These are phyloP conservation scores for Thelonectria rubi DNA, from an alignment of 2,329 filamentous ascomycete species.

Conservation along the genomic window DNA sequence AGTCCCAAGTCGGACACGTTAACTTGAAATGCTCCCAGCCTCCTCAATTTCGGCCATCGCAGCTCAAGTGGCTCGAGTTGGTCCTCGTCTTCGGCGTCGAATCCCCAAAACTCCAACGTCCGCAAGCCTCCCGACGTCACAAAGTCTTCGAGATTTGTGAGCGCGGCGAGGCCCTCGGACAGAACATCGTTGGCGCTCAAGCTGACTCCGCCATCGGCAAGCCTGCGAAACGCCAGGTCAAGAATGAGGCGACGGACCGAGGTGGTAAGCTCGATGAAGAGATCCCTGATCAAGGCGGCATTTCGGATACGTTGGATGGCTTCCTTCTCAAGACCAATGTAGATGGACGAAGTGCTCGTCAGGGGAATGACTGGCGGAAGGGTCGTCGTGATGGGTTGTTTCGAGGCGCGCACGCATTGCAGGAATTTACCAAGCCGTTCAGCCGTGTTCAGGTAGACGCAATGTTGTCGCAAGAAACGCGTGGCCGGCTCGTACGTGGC, in stretches of 20 bases:
- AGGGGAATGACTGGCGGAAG: slow-evolving; percentile 16
- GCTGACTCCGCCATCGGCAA: slow-evolving; percentile 17
- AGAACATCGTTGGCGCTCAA: not conserved
- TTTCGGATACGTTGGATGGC: not conserved
- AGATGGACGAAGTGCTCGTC: slow-evolving; percentile 21
- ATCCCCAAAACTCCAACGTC: slow-evolving; percentile 27
- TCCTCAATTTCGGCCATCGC: slow-evolving; percentile 25
- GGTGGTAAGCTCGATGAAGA: slow-evolving; percentile 13
- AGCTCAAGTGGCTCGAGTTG: not conserved
- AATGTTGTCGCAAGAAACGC: slow-evolving; percentile 25
- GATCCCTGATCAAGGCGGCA: slow-evolving; percentile 1
- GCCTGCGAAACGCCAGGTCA: slow-evolving; percentile 26
- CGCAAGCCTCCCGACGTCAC: slow-evolving; percentile 27
- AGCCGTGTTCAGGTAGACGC: slow-evolving; percentile 18
- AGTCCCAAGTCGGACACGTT: slow-evolving; percentile 26
- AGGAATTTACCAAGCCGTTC: slow-evolving; percentile 17
- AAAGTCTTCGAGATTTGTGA: slow-evolving; percentile 28
- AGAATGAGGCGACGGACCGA: slow-evolving; percentile 28
- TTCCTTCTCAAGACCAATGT: slow-evolving; percentile 17
- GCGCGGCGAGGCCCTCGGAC: slow-evolving; percentile 6
- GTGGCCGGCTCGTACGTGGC: slow-evolving; percentile 22
- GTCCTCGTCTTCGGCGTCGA: not conserved
- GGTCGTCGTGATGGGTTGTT: slow-evolving; percentile 27
- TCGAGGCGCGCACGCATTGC: slow-evolving; percentile 4
- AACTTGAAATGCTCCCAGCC: slow-evolving; percentile 29